Conservation (phyloP, 2,329 filamentous ascomycete genomes). For the Alternaria sp. region DNA sequence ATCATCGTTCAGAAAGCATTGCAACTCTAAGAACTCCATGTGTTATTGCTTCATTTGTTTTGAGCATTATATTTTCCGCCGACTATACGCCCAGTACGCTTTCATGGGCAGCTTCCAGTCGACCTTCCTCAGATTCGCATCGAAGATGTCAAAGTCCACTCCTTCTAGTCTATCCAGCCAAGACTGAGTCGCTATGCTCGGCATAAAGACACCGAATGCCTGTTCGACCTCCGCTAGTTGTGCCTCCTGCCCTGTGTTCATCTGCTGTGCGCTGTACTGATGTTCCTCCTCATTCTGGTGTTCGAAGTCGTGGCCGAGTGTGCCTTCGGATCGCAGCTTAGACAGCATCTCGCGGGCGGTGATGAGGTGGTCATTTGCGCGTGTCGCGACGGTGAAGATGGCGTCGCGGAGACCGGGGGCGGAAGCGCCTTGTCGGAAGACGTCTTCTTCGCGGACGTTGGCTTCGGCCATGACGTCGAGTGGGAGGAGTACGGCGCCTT, state of each 20-base stretch:
- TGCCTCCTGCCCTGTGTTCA: constrained; percentile 41
- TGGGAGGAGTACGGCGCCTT: constrained; percentile 78
- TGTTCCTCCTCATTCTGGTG: constrained; percentile 79
- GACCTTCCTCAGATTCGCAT: constrained; percentile 66
- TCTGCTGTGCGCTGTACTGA: constrained; percentile 54
- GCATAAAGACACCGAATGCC: constrained; percentile 81
- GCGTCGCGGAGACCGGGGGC: constrained; percentile 86
- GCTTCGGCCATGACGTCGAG: constrained; percentile 87
- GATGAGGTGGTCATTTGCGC: constrained; percentile 94
- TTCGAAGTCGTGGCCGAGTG: constrained; percentile 86
- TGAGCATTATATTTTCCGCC: constrained; percentile 53
- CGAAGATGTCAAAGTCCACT: constrained; percentile 82
- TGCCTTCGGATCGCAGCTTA: constrained; percentile 74
- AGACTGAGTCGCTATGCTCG: constrained; percentile 76
- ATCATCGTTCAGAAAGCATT: neutral
- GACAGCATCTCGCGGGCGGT: constrained; percentile 91
- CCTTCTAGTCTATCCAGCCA: constrained; percentile 82
- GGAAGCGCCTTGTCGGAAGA: constrained; percentile 79
- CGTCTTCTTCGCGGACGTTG: constrained; percentile 84
- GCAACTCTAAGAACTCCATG: too few relatives aligned
- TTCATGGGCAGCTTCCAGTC: constrained; percentile 90
- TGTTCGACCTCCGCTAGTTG: constrained; percentile 64
- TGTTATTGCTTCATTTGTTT: neutral
- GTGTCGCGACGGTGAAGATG: constrained; percentile 88
- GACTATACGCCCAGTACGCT: constrained; percentile 66